Base-by-base conservation (phyloP, 1,284 basidiomycete species). In the Ceratobasidium sp. region DNA sequence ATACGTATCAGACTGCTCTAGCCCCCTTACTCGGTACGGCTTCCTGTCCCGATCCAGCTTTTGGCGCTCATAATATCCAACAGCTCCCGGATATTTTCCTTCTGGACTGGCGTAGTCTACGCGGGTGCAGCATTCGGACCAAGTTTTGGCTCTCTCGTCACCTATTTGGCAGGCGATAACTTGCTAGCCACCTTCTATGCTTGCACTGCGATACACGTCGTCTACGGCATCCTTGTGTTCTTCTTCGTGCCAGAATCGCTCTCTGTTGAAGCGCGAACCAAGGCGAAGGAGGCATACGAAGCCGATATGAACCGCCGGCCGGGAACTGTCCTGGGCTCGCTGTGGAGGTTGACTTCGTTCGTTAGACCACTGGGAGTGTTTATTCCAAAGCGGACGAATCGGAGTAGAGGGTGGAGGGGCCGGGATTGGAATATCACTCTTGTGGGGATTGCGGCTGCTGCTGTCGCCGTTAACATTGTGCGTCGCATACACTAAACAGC, bases 181-280 rank as follows among this genome's bases (percentile, higher is more conserved):
- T 80, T 89, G 14, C 82, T 95, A 66, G 86, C 87, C 0, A 88
- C 92, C n/a, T 95, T 95, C 83, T 95, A 92, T 79, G 77, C 89
- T 71, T 85, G 89, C 6, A 78, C 83, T 6, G 72, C 77, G 21
- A 73, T 85, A 1, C 88, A 91, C 73, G 28, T 83, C 23, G 8
- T 88, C 44, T 90, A 87, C 76, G 81, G 85, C 1, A 62, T 87
- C 26, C 77, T 88, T 57, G 78, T 88, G 38, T 86, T 88, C 80
- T 81, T 89, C 74, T 43, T 93, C 74, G 80, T 95, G 46, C 94
- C 94, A 0, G 94, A 96, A 80, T 93, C 92, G 0, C 84, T 95
- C 14, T 83, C 87, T 16, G 63, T 58, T 16, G 76, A 72, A 18
- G 72, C 74, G 0, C 72, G 71, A 28, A 16, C 41, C 26, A 69